phyloP scores from a whole-genome alignment of 345 rosid genomes.

The Sisymbrium irio region DNA sequence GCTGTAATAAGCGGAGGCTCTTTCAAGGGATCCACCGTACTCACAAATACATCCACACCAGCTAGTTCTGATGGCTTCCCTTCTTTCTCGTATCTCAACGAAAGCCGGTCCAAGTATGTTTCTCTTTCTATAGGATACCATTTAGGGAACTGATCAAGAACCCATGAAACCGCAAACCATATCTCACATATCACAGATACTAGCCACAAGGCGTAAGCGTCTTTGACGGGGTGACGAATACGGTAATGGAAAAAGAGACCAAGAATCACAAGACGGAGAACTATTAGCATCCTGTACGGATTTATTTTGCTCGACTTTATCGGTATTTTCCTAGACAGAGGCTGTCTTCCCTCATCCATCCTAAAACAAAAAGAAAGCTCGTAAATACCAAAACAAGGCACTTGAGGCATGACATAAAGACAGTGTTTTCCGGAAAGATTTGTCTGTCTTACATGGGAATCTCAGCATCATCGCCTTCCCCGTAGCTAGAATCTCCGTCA shows the following conservation, averaged over 20 bases:
- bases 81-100: constrained; percentile 76
- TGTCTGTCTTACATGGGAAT: constrained; percentile 59
- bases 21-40: constrained; percentile 90
- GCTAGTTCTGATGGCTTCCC: constrained; percentile 73
- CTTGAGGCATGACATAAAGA: not conserved
- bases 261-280: constrained; percentile 69
- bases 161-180: constrained; percentile 98
- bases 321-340: constrained; percentile 81
- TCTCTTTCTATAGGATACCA: constrained; percentile 83
- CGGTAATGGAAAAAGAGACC: constrained; percentile 88
- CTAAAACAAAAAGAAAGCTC: constrained; percentile 26
- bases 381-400: not conserved
- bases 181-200: constrained; percentile 83
- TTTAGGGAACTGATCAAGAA: constrained; percentile 87
- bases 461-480: constrained; percentile 64
- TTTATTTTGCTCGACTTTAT: constrained; percentile 78
- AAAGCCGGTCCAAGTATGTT: constrained; percentile 82
- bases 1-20: constrained; percentile 97
- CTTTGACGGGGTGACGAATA: constrained; percentile 75
- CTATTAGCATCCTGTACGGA: constrained; percentile 73
- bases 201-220: constrained; percentile 81
- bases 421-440: not conserved
- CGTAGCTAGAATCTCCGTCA: constrained; percentile 42
- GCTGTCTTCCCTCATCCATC: constrained; percentile 99
- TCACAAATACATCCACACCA: constrained; percentile 70